Conservation (phyloP, 495 filamentous ascomycete species). For the Choiromyces venosus region DNA sequence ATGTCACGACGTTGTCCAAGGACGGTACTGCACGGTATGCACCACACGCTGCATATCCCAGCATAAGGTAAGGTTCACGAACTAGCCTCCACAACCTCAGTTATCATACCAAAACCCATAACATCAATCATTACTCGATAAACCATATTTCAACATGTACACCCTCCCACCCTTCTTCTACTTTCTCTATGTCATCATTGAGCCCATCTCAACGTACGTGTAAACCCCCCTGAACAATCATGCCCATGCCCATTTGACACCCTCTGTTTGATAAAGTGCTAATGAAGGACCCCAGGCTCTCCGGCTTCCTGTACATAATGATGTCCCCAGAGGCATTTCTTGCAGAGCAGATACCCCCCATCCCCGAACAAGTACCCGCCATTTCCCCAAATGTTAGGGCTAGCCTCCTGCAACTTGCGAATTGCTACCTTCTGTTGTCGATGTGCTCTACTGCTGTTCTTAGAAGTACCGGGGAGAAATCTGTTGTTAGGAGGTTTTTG, state of each 20-base stretch:
- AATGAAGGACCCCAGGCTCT: background rate
- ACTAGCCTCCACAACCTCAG: background rate
- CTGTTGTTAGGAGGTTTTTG: slow-evolving; percentile 20
- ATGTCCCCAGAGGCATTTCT: slow-evolving; percentile 22
- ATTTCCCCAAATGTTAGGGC: slow-evolving; percentile 19
- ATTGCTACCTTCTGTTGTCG: slow-evolving; percentile 25
- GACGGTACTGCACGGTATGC: too few relatives aligned
- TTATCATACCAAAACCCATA: background rate
- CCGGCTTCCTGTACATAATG: slow-evolving; percentile 26
- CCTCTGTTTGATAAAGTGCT: background rate
- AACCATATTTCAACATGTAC: slow-evolving; percentile 13
- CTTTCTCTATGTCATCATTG: slow-evolving; percentile 19
- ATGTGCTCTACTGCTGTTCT: slow-evolving; percentile 26
- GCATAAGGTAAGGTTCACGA: background rate
- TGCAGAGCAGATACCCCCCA: slow-evolving; percentile 14
- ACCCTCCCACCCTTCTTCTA: slow-evolving; percentile 20
- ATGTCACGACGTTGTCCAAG: background rate
- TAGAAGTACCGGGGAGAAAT: slow-evolving; percentile 24
- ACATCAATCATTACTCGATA: too few relatives aligned
- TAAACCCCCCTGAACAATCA: background rate
- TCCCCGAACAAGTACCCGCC: slow-evolving; percentile 3
- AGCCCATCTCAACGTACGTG: slow-evolving; percentile 30
- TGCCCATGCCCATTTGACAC: background rate
- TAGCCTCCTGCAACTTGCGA: slow-evolving; percentile 25
- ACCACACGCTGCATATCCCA: background rate